Conservation (phyloP, 2,329 filamentous ascomycete genomes). For the Diaporthe helianthi region DNA sequence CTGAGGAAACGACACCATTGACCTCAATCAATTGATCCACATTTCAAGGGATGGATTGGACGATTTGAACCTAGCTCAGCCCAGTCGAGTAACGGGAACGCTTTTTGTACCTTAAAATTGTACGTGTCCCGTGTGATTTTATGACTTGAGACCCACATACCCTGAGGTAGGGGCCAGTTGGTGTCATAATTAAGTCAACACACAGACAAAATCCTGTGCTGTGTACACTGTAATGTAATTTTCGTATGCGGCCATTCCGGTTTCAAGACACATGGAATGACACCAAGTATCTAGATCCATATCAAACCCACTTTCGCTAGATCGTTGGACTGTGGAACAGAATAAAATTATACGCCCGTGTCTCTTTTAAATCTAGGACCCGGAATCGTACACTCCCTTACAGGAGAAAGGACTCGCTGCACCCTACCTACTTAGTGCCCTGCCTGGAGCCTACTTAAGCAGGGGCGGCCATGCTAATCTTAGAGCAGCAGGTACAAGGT, state of each 20-base stretch:
- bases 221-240: not conserved
- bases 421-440: no score
- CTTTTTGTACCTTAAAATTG: not conserved
- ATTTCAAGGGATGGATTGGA: not conserved
- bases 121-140: not conserved
- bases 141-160: conserved; percentile 11
- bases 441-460: no score
- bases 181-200: not conserved
- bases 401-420: no score
- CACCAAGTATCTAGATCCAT: conserved; percentile 19
- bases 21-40: no score
- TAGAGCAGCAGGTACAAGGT: no score
- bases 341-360: conserved; percentile 9
- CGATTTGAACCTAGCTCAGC: not conserved
- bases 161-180: not conserved
- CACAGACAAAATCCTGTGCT: not conserved
- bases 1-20: not conserved
- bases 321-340: not conserved
- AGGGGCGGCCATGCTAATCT: no score
- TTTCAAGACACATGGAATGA: not conserved
- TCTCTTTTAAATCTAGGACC: not conserved
- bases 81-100: not conserved
- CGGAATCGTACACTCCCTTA: no score
- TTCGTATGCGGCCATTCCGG: conserved; percentile 1
- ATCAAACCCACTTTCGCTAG: conserved; percentile 3